Evolutionary conservation across 345 rosid genomes (phyloP).

Genomic region (Brassica cretica): DNA sequence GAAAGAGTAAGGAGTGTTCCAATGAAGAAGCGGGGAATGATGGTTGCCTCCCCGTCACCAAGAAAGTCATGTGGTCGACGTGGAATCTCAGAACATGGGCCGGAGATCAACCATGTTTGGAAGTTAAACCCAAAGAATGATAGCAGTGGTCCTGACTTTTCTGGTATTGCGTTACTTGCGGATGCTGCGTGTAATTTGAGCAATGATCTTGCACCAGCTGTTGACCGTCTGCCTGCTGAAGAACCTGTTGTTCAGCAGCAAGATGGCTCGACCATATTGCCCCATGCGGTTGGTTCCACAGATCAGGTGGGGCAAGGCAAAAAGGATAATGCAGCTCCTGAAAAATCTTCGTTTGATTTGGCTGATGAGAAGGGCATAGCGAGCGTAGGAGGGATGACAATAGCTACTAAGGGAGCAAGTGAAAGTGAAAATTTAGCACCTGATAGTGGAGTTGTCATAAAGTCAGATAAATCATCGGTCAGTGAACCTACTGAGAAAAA

Average conservation of each 20-base stretch:
- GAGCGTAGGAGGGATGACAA: background rate
- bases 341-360: background rate
- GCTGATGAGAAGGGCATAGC: background rate
- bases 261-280: background rate
- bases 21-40: conserved; percentile 52
- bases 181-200: conserved; percentile 50
- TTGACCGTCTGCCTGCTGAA: conserved; percentile 15
- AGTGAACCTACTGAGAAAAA: conserved; percentile 24
- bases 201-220: conserved; percentile 27
- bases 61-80: conserved; percentile 15
- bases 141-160: conserved; percentile 18
- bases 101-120: conserved; percentile 19
- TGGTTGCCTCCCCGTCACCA: conserved; percentile 37
- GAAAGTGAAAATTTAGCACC: background rate
- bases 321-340: background rate
- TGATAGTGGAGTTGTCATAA: background rate
- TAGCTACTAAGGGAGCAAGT: background rate
- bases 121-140: conserved; percentile 20
- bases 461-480: conserved; percentile 18
- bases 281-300: background rate
- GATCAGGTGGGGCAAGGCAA: background rate
- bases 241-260: background rate
- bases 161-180: conserved; percentile 51
- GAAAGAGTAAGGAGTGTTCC: conserved; percentile 53
- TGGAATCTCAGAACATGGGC: conserved; percentile 27